Conservation (phyloP, 257 asterid species). For the Marsdenia floribunda region DNA sequence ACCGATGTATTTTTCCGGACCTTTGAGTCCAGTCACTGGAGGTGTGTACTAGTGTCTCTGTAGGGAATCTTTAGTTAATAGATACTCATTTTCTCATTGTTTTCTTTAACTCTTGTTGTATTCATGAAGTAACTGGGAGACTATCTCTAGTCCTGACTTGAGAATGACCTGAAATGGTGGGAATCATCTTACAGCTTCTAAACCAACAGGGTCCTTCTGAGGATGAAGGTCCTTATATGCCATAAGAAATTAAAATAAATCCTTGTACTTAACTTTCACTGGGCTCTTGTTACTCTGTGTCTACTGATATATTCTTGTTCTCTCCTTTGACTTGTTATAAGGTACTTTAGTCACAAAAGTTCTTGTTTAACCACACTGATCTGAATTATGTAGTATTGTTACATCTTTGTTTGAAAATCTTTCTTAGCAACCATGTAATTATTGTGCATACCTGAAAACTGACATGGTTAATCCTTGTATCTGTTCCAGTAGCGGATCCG, state of each 20-base stretch:
- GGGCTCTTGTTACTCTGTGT: background rate
- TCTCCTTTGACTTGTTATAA: background rate
- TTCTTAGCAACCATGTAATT: background rate
- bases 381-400: background rate
- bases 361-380: background rate
- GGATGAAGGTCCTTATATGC: background rate
- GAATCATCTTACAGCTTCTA: background rate
- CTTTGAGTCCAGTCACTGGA: conserved; percentile 88
- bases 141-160: background rate
- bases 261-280: background rate
- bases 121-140: background rate
- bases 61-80: background rate
- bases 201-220: background rate
- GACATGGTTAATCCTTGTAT: conserved; percentile 13
- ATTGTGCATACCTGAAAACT: background rate
- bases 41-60: conserved; percentile 39
- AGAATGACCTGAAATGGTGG: background rate
- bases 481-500: conserved; percentile 44
- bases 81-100: background rate
- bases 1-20: conserved; percentile 80
- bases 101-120: background rate
- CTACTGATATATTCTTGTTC: background rate
- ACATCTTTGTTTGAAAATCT: background rate
- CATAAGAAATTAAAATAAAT: background rate
- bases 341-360: background rate